Evolutionary conservation across 306 rosid genomes (phyloP).

Genomic region (Myrica gale): DNA sequence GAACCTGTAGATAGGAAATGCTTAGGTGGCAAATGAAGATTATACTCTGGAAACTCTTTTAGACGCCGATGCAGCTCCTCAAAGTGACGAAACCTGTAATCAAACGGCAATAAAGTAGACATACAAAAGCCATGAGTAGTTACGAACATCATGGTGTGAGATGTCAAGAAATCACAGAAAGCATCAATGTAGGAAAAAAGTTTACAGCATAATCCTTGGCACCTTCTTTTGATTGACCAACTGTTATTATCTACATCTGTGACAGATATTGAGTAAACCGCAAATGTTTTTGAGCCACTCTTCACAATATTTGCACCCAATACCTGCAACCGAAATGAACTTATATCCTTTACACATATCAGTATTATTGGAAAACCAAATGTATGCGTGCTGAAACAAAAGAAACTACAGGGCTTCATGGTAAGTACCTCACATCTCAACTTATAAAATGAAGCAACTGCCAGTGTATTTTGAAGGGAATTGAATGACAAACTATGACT

Average conservation of each 20-base stretch:
- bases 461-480: slow-evolving; percentile 59
- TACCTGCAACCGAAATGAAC: slow-evolving; percentile 62
- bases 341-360: slow-evolving; percentile 31
- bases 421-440: slow-evolving; percentile 90
- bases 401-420: slow-evolving; percentile 22
- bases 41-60: slow-evolving; percentile 86
- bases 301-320: slow-evolving; percentile 94
- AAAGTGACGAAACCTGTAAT: slow-evolving; percentile 91
- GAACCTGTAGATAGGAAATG: slow-evolving; percentile 93
- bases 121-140: slow-evolving; percentile 13
- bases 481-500: slow-evolving; percentile 38
- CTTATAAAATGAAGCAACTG: slow-evolving; percentile 72
- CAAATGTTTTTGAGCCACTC: slow-evolving; percentile 91
- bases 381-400: slow-evolving; percentile 10
- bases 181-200: slow-evolving; percentile 17
- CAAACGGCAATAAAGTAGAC: slow-evolving; percentile 15
- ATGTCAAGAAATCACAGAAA: slow-evolving; percentile 7
- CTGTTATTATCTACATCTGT: slow-evolving; percentile 81
- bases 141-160: slow-evolving; percentile 14
- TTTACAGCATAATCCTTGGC: slow-evolving; percentile 28
- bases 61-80: slow-evolving; percentile 96
- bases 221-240: slow-evolving; percentile 99
- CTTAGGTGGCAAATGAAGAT: slow-evolving; percentile 94
- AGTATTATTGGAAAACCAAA: slow-evolving; percentile 23
- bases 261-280: slow-evolving; percentile 90